Conservation (phyloP, 352 stramenopile species). For the Globisporangium takayamanum region DNA sequence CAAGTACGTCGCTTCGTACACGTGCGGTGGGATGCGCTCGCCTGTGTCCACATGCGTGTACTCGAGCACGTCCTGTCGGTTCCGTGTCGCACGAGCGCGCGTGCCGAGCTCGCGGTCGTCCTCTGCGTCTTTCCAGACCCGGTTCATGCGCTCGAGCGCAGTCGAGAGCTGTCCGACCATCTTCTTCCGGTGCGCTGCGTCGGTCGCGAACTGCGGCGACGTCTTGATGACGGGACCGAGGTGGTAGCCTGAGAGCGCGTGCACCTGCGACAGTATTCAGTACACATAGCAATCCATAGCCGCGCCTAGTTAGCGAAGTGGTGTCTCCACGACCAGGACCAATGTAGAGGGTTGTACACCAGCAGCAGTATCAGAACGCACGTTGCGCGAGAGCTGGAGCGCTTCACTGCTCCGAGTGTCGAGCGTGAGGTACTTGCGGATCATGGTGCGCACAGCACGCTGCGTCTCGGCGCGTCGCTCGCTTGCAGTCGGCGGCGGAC, state of each 20-base stretch:
- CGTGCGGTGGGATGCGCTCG: conserved; percentile 19
- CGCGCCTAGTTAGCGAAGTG: background rate
- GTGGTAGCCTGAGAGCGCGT: conserved; percentile 35
- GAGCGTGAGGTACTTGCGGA: conserved; percentile 39
- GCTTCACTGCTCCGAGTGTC: conserved; percentile 34
- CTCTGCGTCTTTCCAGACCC: conserved; percentile 39
- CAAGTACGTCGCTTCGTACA: conserved; percentile 49
- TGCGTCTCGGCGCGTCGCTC: background rate
- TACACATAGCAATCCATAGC: background rate
- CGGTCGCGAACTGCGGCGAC: conserved; percentile 27
- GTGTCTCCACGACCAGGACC: background rate
- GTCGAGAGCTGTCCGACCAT: conserved; percentile 23
- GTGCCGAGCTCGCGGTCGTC: conserved; percentile 31
- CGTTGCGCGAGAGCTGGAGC: conserved; percentile 27
- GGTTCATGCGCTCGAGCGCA: conserved; percentile 47
- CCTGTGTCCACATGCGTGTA: conserved; percentile 47
- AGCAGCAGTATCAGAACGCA: background rate
- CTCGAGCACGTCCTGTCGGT: conserved; percentile 32
- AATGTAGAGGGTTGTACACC: background rate
- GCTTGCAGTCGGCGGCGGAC: background rate
- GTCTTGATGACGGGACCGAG: conserved; percentile 30
- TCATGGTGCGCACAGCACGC: conserved; percentile 22
- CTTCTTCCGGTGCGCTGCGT: conserved; percentile 41
- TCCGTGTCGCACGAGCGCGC: conserved; percentile 21
- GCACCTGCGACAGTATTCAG: conserved; percentile 16